A percentile compares a stretch with the other conserved stretches of the same genome.
Conservation (phyloP, 2,329 filamentous ascomycete genomes). For the Clonostachys rhizophaga region DNA sequence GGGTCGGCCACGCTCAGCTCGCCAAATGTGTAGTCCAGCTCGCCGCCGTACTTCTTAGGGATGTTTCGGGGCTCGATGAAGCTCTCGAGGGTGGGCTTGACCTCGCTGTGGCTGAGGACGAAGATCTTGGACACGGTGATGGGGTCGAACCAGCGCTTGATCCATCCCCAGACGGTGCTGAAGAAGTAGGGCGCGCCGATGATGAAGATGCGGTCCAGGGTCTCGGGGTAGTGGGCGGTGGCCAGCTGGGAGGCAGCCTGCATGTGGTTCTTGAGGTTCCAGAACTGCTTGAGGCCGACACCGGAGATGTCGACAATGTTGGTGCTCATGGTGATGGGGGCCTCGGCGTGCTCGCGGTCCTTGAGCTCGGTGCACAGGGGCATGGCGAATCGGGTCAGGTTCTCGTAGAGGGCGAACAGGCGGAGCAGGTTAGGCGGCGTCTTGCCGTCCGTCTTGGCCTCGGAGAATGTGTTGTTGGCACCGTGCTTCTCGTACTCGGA, state of each 20-base stretch:
- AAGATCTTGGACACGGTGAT: constrained; percentile 96
- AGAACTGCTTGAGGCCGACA: constrained; percentile 89
- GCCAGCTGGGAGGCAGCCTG: constrained; percentile 84
- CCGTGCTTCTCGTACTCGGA: constrained; percentile 63
- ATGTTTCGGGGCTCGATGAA: constrained; percentile 84
- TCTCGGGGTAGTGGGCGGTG: constrained; percentile 93
- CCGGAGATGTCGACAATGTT: constrained; percentile 93
- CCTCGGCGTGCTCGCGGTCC: constrained; percentile 67
- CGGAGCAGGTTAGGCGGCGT: constrained; percentile 73
- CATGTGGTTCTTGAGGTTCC: constrained; percentile 93
- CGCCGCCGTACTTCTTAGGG: constrained; percentile 84
- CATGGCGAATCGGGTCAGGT: constrained; percentile 80
- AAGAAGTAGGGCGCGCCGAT: constrained; percentile 90
- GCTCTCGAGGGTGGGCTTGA: constrained; percentile 68
- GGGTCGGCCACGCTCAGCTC: constrained; percentile 71
- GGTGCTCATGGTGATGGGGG: constrained; percentile 87
- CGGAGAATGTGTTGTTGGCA: constrained; percentile 41
- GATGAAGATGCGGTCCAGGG: constrained; percentile 63
- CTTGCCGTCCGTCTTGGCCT: constrained; percentile 61
- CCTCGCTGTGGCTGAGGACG: constrained; percentile 70
- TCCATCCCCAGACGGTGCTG: constrained; percentile 89
- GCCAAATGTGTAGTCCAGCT: constrained; percentile 78
- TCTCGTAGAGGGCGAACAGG: constrained; percentile 91
- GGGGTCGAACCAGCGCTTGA: constrained; percentile 93
- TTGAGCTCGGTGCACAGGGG: constrained; percentile 75